Conservation (phyloP, 495 filamentous ascomycete genomes). For the Neurospora sp. region DNA sequence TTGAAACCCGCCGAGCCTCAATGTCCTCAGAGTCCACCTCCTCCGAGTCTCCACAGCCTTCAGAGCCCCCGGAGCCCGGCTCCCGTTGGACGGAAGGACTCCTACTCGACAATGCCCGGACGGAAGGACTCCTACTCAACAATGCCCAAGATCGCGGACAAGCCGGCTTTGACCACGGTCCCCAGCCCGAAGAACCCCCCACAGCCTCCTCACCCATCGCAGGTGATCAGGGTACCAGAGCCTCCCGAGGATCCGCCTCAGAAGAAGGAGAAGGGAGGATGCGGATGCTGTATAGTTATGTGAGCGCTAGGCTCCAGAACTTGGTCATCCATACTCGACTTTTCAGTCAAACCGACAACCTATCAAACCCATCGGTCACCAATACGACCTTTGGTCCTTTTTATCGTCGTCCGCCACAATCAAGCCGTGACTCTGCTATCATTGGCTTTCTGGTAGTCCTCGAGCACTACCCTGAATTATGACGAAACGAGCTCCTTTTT, state of each 20-base stretch:
- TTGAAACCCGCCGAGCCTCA: conserved; percentile 29
- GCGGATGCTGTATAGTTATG: conserved; percentile 47
- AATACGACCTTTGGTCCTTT: neutral
- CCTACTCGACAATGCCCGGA: conserved; percentile 48
- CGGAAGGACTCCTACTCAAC: conserved; percentile 45
- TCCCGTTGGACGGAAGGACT: conserved; percentile 34
- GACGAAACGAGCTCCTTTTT: neutral
- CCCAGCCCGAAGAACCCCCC: conserved; percentile 25
- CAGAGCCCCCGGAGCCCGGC: conserved; percentile 20
- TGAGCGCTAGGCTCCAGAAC: conserved; percentile 15
- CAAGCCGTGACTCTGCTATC: neutral
- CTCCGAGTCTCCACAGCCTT: neutral
- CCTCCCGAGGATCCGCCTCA: conserved; percentile 23
- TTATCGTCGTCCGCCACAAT: neutral
- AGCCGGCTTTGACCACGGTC: conserved; percentile 27
- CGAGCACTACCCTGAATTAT: neutral
- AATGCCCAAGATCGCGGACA: conserved; percentile 45
- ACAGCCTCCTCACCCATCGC: conserved; percentile 11
- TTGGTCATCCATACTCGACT: neutral
- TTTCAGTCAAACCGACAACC: neutral
- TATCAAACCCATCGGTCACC: neutral
- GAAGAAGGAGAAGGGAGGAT: conserved; percentile 37
- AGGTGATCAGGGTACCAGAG: conserved; percentile 24
- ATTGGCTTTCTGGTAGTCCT: neutral
- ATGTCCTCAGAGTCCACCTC: neutral